phyloP scores from a whole-genome alignment of 1,284 basidiomycete species.

The Tremellales sp. region DNA sequence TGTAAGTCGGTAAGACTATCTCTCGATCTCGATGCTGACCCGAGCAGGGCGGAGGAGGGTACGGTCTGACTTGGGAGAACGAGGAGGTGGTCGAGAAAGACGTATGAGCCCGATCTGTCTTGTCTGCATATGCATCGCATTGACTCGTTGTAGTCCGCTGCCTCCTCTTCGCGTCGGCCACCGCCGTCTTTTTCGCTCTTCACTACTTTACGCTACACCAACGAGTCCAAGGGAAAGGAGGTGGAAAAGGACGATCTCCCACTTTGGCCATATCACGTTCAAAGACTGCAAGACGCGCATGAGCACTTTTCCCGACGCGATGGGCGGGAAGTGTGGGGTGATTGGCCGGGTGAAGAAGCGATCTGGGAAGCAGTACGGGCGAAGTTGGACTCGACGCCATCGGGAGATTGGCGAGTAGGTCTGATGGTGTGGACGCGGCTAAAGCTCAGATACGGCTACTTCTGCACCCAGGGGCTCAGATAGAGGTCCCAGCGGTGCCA shows the following conservation, averaged over 20 bases:
- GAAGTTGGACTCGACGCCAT: slow-evolving; percentile 6
- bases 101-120: slow-evolving; percentile 18
- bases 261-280: slow-evolving; percentile 28
- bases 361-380: slow-evolving; percentile 18
- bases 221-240: slow-evolving; percentile 1
- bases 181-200: slow-evolving; percentile 24
- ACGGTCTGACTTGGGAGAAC: slow-evolving; percentile 35
- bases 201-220: slow-evolving; percentile 38
- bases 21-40: slow-evolving; percentile 1
- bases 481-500: slow-evolving; percentile 28
- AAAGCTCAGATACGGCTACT: slow-evolving; percentile 25
- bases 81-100: slow-evolving; percentile 3
- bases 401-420: slow-evolving; percentile 37
- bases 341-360: slow-evolving; percentile 25
- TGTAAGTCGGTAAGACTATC: no score
- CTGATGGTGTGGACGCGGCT: not conserved
- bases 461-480: slow-evolving; percentile 10
- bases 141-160: slow-evolving; percentile 1
- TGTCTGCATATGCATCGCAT: slow-evolving; percentile 5
- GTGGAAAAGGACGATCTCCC: slow-evolving; percentile 15
- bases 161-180: not conserved
- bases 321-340: slow-evolving; percentile 16
- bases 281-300: slow-evolving; percentile 28
- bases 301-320: slow-evolving; percentile 21
- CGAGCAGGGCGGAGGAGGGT: slow-evolving; percentile 34